Base-by-base conservation (phyloP, 2,329 filamentous ascomycete genomes). In the Neofusicoccum kwambonambiense region DNA sequence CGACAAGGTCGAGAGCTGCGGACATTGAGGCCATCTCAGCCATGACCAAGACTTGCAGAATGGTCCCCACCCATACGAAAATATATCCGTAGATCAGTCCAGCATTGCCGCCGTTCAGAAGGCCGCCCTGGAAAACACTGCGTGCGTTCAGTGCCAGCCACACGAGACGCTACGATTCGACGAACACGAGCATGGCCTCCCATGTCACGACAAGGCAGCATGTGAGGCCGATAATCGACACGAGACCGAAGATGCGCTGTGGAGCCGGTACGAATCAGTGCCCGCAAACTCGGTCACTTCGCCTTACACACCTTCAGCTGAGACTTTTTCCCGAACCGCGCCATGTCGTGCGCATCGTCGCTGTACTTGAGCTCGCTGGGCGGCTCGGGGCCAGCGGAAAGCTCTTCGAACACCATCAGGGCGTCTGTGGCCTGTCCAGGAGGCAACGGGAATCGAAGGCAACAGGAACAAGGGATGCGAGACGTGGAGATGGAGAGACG, bases 181-280 rank as follows among this genome's bases (percentile, higher is more conserved):
- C 74, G 69, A 70, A 77, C 75, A 77, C 72, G 41, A 77, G 67
- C 41, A 76, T 67, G 47, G 73, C 76, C 62, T 77, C 75, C 75
- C 75, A 77, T 39, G 75, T 77, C 34, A 74, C 74, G 74, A 77
- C 76, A 54, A 77, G 67, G 27, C 73, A 73, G 42, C 74, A 76
- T 5, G 74, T 75, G 22, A 77, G 69, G 34, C 75, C 75, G 5
- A 74, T 74, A 72, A 77, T 77, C 34, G 71, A 73, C 52, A 77
- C 71, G 62, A 77, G 60, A 15, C 75, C 74, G 44, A 77, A 77
- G 50, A 74, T 74, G 44, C 75, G 75, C 75, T 77, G 51, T 9
- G 5, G 9, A 49, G 19, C 11, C 27, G 22, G 12, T 2, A 8
- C n/a, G 9, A 8, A 15, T 50, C 47, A 50, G 44, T 17, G 5